A percentile compares a stretch with the other conserved stretches of the same genome.
Conservation (phyloP, 495 filamentous ascomycete species). For the Neurospora terricola region DNA sequence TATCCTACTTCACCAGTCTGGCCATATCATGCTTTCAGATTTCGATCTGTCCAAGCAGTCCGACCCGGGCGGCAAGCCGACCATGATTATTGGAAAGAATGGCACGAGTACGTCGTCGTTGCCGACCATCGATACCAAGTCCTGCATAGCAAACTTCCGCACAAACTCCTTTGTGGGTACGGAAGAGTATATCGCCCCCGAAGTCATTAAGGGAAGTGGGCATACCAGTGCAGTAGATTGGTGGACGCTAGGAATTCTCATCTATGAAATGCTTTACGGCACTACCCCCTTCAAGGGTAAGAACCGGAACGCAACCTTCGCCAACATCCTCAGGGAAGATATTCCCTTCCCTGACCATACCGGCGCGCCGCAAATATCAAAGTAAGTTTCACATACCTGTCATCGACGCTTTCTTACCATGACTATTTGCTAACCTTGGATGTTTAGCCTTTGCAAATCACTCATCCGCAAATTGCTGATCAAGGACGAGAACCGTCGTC, state of each 20-base stretch:
- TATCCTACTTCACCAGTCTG: slow-evolving; percentile 94
- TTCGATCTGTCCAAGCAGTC: slow-evolving; percentile 98
- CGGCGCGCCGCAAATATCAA: slow-evolving; percentile 75
- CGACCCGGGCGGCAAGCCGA: slow-evolving; percentile 87
- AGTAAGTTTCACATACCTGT: slow-evolving; percentile 47
- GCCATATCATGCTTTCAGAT: slow-evolving; percentile 98
- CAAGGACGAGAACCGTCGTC: slow-evolving; percentile 92
- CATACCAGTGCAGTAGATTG: slow-evolving; percentile 98
- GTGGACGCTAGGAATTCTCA: slow-evolving; percentile 96
- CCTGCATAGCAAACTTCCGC: slow-evolving; percentile 95
- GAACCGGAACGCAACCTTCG: slow-evolving; percentile 95
- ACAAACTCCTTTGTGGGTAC: slow-evolving; percentile 98
- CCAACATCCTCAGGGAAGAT: slow-evolving; percentile 92
- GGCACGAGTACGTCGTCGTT: slow-evolving; percentile 72
- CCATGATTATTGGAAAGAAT: slow-evolving; percentile 84
- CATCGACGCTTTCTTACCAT: slow-evolving; percentile 4
- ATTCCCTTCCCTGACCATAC: slow-evolving; percentile 87
- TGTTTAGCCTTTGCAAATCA: slow-evolving; percentile 77
- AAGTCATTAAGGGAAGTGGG: slow-evolving; percentile 97
- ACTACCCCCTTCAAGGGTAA: slow-evolving; percentile 99
- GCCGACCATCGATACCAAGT: slow-evolving; percentile 95
- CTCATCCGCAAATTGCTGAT: slow-evolving; percentile 93
- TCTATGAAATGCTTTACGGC: slow-evolving; percentile 98
- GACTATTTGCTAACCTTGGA: slow-evolving; percentile 7
- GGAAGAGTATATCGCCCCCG: slow-evolving; percentile 96